Base-by-base conservation (phyloP, 169 alveolate genomes). In the Plasmodium cynomolgi region DNA sequence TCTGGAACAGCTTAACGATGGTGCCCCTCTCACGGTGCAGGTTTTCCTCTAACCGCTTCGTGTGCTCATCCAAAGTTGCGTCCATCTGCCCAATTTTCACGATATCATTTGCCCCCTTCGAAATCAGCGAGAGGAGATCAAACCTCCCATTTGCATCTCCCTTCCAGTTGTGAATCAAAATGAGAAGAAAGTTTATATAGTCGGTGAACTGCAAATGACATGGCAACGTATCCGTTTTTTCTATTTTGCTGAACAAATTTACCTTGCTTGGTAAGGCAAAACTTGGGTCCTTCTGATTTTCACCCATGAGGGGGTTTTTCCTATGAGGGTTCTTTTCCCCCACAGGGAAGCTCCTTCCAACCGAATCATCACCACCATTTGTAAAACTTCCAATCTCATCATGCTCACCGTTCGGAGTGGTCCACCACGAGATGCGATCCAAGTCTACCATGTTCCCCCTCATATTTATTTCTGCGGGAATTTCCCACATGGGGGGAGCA, bases 151-250 rank as follows among this genome's bases (percentile, higher is more conserved):
- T 8, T 47, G 33, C 33, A 50, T 82, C 33, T 15, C 39, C 50
- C 39, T 29, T 13, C 39, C 20, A 11, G 34, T n/a, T 31, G 33
- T 41, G 73, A 84, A 84, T 84, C 26, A 84, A 23, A 26, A 84
- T 71, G n/a, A 85, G 29, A 37, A 75, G 39, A 75, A 85, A 85
- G 33, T 73, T 85, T 44, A 84, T 6, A 15, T 84, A 84, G 17
- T 84, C 92, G 33, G 26, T 15, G 31, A 84, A 72, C 31, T 75
- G 31, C 23, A 74, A 47, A 17, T n/a, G 54, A 37, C 73, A 85
- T 26, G 84, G 71, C 15, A 23, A 2, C 7, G 37, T 23, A 54
- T 85, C 93, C 39, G 84, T 85, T 75, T 75, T 75, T 54, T 85
- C 84, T 71, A 84, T 37, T 17, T 72, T 68, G 47, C 29, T 72